phyloP scores from a whole-genome alignment of 768 basidiomycete species.

The Naganishia kalamii region DNA sequence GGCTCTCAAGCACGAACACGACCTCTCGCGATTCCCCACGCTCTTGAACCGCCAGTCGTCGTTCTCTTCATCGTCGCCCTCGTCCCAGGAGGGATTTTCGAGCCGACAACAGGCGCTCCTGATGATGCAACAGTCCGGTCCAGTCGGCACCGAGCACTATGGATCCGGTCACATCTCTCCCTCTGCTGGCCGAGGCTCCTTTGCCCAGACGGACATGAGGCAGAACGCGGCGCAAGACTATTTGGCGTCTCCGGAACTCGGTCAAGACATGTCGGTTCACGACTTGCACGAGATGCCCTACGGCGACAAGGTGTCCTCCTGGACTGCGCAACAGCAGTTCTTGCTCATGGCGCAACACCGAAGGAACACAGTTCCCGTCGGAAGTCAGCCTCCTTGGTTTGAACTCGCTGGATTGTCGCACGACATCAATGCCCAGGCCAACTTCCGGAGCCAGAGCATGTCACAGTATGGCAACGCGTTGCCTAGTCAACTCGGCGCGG shows the following conservation, averaged over 20 bases:
- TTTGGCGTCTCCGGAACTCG: background rate
- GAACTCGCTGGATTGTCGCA: background rate
- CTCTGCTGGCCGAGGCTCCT: background rate
- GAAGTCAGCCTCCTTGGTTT: background rate
- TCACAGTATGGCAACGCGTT: background rate
- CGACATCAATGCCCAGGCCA: background rate
- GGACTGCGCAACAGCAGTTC: constrained; percentile 22
- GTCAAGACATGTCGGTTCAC: background rate
- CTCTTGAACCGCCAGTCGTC: constrained; percentile 15
- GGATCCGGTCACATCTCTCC: background rate
- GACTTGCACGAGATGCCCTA: constrained; percentile 6
- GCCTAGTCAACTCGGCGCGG: constrained; percentile 11
- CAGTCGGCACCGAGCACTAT: background rate
- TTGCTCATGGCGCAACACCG: background rate
- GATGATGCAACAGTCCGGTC: background rate
- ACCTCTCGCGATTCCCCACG: constrained; percentile 26
- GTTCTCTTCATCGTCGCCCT: background rate
- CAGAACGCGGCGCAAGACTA: background rate
- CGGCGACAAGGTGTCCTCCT: constrained; percentile 21
- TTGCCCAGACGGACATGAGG: background rate
- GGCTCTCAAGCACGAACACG: constrained; percentile 33
- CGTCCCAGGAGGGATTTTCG: background rate
- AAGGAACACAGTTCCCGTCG: background rate
- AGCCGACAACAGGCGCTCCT: constrained; percentile 4
- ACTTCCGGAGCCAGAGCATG: background rate